phyloP scores from a whole-genome alignment of 768 basidiomycete species.

The Tulasnella calospora region DNA sequence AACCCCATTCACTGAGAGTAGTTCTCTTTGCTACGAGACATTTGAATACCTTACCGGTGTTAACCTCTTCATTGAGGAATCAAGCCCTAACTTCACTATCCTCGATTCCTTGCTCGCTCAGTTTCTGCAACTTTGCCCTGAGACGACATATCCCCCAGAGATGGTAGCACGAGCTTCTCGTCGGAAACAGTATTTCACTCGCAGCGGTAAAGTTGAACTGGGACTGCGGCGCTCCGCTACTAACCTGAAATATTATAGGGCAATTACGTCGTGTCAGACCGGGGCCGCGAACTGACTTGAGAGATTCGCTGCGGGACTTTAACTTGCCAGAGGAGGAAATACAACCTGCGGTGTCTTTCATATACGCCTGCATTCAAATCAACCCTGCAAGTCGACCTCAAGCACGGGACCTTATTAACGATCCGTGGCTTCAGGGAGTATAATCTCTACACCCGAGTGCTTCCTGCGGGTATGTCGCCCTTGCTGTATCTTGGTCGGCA shows the following conservation, averaged over 20 bases:
- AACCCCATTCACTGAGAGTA: not conserved
- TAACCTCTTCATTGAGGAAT: not conserved
- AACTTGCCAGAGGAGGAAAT: not conserved
- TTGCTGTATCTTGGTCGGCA: not conserved
- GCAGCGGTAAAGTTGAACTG: not conserved
- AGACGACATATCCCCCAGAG: not conserved
- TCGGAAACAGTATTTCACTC: not conserved
- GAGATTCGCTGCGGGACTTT: not conserved
- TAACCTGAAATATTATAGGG: not conserved
- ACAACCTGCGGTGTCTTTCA: not conserved
- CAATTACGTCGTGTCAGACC: not conserved
- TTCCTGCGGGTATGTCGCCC: not conserved
- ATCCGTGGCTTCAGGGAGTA: not conserved
- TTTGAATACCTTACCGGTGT: not conserved
- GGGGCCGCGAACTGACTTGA: not conserved
- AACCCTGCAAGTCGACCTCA: not conserved
- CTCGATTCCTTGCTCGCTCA: not conserved
- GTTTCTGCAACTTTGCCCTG: not conserved
- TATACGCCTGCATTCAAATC: not conserved
- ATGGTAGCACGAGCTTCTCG: not conserved
- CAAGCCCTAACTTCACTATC: not conserved
- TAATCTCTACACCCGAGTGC: not conserved
- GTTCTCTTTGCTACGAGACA: not conserved
- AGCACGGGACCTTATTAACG: not conserved
- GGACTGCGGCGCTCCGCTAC: not conserved